A percentile compares a stretch with the other conserved stretches of the same genome.
phyloP scores from a whole-genome alignment of 139 green algal species.

The Pleodorina starrii region DNA sequence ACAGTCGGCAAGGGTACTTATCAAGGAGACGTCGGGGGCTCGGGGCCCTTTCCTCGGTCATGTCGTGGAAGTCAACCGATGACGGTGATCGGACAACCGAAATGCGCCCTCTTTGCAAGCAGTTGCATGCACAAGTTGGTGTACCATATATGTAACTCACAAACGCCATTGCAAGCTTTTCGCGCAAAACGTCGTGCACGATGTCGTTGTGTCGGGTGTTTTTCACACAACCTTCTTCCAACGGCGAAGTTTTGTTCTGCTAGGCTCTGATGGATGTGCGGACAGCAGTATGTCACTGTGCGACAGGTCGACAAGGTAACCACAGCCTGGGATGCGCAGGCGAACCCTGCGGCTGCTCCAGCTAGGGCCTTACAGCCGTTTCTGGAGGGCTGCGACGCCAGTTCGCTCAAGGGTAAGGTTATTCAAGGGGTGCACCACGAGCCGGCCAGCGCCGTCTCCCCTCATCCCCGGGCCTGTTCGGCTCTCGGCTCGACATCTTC shows the following conservation, averaged over 20 bases:
- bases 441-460: no score
- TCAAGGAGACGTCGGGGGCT: no score
- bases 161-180: not conserved
- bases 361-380: not conserved
- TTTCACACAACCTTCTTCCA: no score
- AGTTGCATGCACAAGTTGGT: not conserved
- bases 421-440: no score
- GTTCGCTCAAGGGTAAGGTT: not conserved
- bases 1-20: no score
- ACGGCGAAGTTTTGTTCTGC: no score
- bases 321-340: constrained; percentile 12
- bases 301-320: no score
- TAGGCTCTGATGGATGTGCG: no score
- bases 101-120: not conserved
- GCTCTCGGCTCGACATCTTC: no score
- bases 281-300: no score
- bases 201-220: not conserved
- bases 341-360: not conserved
- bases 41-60: no score
- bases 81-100: not conserved
- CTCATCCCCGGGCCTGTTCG: no score
- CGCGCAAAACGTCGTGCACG: not conserved
- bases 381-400: not conserved
- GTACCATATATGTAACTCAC: not conserved
- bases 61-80: constrained; percentile 8